phyloP scores from a whole-genome alignment of 2,329 filamentous ascomycete species.

The Bipolaris bicolor region DNA sequence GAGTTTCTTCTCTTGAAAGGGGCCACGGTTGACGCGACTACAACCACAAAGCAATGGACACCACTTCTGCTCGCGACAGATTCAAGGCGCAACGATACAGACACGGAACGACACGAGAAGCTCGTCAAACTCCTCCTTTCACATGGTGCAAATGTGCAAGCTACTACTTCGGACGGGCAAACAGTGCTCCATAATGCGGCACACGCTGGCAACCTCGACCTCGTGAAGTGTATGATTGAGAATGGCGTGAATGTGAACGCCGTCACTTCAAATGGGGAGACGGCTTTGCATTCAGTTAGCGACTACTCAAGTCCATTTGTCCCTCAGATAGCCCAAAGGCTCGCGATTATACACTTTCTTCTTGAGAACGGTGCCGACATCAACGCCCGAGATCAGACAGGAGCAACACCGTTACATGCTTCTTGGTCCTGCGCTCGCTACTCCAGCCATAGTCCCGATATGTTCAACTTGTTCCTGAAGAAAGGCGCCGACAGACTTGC shows the following conservation, averaged over 20 bases:
- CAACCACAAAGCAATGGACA: neutral
- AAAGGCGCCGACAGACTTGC: neutral
- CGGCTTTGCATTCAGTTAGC: neutral
- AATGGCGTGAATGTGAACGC: neutral
- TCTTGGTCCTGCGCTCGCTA: neutral
- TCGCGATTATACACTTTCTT: conserved; percentile 1
- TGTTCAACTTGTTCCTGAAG: conserved; percentile 1
- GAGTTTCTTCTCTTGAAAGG: conserved; percentile 1
- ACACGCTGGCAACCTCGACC: neutral
- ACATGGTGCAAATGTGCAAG: neutral
- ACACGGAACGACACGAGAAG: neutral
- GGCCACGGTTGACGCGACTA: neutral
- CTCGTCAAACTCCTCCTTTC: neutral
- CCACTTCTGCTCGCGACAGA: neutral
- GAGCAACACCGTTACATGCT: neutral
- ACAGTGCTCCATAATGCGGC: conserved; percentile 4
- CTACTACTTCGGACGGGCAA: neutral
- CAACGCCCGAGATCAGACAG: neutral
- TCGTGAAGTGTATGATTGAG: neutral
- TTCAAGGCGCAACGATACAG: neutral
- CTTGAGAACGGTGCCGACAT: conserved; percentile 5
- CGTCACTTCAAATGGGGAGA: neutral
- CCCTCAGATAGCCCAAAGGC: neutral
- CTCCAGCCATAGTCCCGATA: neutral
- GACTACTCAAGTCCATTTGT: neutral